A percentile compares a stretch with the other conserved stretches of the same genome.
These are phyloP conservation scores for Misopates orontium DNA, from an alignment of 257 asterid species.

Conservation along the genomic window DNA sequence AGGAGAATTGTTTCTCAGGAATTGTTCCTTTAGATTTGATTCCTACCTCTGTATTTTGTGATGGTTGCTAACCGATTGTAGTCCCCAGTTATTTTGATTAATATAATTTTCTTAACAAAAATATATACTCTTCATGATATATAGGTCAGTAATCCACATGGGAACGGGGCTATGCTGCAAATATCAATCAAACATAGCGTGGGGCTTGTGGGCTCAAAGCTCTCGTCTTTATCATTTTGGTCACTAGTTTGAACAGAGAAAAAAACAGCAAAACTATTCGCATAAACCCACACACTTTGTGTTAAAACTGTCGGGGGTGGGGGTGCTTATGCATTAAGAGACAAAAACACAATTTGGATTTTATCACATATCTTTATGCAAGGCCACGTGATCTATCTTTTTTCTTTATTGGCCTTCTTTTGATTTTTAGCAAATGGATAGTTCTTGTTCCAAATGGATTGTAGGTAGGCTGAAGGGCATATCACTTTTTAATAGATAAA, in stretches of 20 bases:
- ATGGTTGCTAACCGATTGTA: no score
- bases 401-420: slow-evolving; percentile 4
- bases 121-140: no score
- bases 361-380: slow-evolving; percentile 15
- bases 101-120: no score
- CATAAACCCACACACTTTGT: slow-evolving; percentile 22
- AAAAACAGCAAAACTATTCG: slow-evolving; percentile 20
- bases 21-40: no score
- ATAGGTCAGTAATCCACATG: slow-evolving; percentile 25
- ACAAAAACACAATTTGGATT: slow-evolving; percentile 34
- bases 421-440: slow-evolving; percentile 16
- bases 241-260: slow-evolving; percentile 8
- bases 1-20: no score
- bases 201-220: slow-evolving; percentile 30
- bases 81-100: no score
- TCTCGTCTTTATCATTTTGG: neutral
- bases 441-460: slow-evolving; percentile 12
- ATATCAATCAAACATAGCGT: slow-evolving; percentile 24
- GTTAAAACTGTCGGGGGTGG: slow-evolving; percentile 11
- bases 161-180: slow-evolving; percentile 20
- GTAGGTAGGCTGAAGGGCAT: slow-evolving; percentile 21
- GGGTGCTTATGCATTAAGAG: slow-evolving; percentile 18
- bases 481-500: slow-evolving; percentile 13
- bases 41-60: no score
- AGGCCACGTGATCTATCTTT: slow-evolving; percentile 26